Evolutionary conservation across 208 protist species (phyloP), one percentile per base, ranked within the genome.

Genomic region (Leishmania turanica): DNA sequence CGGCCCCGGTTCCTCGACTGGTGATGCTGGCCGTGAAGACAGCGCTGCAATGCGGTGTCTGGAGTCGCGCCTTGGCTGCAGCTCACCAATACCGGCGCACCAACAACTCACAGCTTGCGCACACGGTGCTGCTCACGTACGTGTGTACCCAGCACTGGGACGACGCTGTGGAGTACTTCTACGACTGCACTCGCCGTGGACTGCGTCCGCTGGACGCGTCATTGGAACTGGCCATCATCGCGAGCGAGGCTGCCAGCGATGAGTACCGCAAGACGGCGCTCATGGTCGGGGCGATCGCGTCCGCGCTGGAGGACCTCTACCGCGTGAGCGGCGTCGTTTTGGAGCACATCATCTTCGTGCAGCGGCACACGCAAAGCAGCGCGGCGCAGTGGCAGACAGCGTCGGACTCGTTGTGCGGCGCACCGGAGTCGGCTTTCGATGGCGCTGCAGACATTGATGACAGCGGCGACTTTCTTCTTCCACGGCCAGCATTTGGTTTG

Each of bases 231-330:
- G 93, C 90, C 37, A 85, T 96, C 40, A 76, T 83, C 24, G 93
- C 92, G 5, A 92, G 90, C 82, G 83, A 91, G 74, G 85, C 88
- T 42, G 91, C 87, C n/a, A 89, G 88, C 27, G 86, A 84, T 19
- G 91, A 92, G 88, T 93, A 95, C 81, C 84, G 87, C 42, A 82
- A 85, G 58, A 87, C 85, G 34, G 93, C 93, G 64, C 73, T 83
- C 71, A 88, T 91, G 78, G 91, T 93, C 17, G 85, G 86, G 47
- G 87, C 87, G 3, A 93, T 96, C 51, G 91, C 91, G 6, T 91
- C 90, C 6, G 90, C 90, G 47, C 75, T 97, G 75, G 93, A 97
- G 87, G 93, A 97, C 81, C 82, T 97, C 42, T 95, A 87, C 75
- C 78, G 88, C 56, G 81, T 95, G 54, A 87, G 89, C 47, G 93